Base-by-base conservation (phyloP, 345 rosid species). In the Capsella bursapastoris region DNA sequence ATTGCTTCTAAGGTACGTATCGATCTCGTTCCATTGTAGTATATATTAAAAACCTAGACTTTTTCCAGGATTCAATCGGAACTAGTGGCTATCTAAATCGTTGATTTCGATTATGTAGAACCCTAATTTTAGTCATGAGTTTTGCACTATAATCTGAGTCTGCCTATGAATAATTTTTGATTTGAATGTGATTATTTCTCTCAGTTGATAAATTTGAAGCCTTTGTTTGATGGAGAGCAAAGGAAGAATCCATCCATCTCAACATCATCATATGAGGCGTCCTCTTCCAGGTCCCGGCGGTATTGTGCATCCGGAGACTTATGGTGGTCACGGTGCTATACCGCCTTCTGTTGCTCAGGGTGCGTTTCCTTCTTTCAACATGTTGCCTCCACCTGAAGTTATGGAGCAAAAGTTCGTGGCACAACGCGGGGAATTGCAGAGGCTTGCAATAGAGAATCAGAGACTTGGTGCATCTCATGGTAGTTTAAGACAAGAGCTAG, bases 361-460 rank as follows among this genome's bases (percentile, higher is more conserved):
- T 43, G 77, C 77, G 59, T 91, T 67, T 78, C 78, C 92, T 70
- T 84, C 89, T 14, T 88, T 76, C 50, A 89, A 87, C 72, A 84
- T 89, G 91, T 55, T 89, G 72, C 91, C 94, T 64, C 99, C 90
- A 13, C 94, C 90, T 12, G 88, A 90, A 68, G 81, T 90, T 67
- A 82, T 95, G 89, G 98, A 92, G 68, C 98, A 95, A 75, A 95
- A 95, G 69, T 74, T 95, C 57, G 91, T 87, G 59, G 81, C 87
- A 11, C 99, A 95, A 47, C 93, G 90, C 40, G 81, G 77, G 72
- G 98, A 92, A 87, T 88, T 92, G 86, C 96, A 92, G 71, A 84
- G 85, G 69, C 93, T 95, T 61, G 99, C 89, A 3, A 84, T 92
- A 4, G 98, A 92, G 81, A 95, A 95, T 68, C 92, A 90, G 81